Conservation (phyloP, 2,329 filamentous ascomycete genomes). For the Talaromyces sp. region DNA sequence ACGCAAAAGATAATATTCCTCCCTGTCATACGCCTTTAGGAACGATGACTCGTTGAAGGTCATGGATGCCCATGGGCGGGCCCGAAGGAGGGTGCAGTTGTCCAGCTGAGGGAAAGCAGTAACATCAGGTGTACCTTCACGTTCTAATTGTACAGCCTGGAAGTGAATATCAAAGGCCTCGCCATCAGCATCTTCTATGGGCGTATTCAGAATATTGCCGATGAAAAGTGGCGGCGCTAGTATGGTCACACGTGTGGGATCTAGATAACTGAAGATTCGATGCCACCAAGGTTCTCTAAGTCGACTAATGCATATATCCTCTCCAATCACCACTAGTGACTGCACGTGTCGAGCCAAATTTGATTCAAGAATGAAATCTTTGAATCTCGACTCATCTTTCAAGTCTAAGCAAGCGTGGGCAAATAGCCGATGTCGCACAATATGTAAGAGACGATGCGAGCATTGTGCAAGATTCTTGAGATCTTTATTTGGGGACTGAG, state of each 20-base stretch:
- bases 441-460: constrained; percentile 56
- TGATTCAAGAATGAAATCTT: constrained; percentile 40
- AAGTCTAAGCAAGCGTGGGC: constrained; percentile 52
- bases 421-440: constrained; percentile 61
- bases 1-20: constrained; percentile 69
- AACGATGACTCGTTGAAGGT: constrained; percentile 76
- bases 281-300: constrained; percentile 55
- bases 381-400: constrained; percentile 36
- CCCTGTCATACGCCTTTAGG: constrained; percentile 69
- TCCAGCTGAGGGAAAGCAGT: constrained; percentile 33
- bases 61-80: constrained; percentile 66
- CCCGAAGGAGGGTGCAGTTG: constrained; percentile 52
- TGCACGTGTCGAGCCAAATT: constrained; percentile 44
- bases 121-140: constrained; percentile 14
- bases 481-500: constrained; percentile 35
- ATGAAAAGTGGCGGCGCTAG: constrained; percentile 66
- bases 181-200: constrained; percentile 59
- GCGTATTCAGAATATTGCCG: constrained; percentile 61
- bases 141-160: constrained; percentile 60
- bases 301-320: constrained; percentile 44
- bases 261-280: constrained; percentile 56
- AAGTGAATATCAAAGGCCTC: constrained; percentile 67
- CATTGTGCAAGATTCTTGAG: constrained; percentile 62
- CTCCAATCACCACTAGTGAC: constrained; percentile 52
- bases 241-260: constrained; percentile 59